phyloP scores from a whole-genome alignment of 805 yeast species.

The Myxozyma vanderwaltii region DNA sequence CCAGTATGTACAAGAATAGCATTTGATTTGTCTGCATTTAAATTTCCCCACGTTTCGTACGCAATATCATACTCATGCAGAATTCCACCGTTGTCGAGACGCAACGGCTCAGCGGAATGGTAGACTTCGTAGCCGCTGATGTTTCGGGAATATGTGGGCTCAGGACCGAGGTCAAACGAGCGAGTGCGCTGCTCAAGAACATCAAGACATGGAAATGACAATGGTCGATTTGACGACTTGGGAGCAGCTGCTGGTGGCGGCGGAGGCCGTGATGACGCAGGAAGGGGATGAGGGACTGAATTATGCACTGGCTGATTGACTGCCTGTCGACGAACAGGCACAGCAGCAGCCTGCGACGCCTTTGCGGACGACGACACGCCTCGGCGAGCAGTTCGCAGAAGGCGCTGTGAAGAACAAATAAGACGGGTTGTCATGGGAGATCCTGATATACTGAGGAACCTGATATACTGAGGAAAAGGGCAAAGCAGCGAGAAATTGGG shows the following conservation, averaged over 20 bases:
- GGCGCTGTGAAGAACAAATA: background rate
- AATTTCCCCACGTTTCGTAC: constrained; percentile 86
- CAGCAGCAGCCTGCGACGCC: constrained; percentile 13
- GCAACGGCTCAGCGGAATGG: constrained; percentile 58
- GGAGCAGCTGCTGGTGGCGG: constrained; percentile 12
- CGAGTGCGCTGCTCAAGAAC: constrained; percentile 55
- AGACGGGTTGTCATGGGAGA: too few species aligned
- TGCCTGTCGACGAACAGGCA: background rate
- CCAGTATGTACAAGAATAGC: constrained; percentile 87
- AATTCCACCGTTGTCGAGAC: constrained; percentile 79
- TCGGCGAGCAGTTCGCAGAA: constrained; percentile 5
- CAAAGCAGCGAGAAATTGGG: background rate
- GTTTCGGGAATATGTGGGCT: constrained; percentile 72
- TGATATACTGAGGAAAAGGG: background rate
- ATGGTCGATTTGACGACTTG: constrained; percentile 60
- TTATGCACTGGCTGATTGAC: background rate
- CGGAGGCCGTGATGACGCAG: too few species aligned
- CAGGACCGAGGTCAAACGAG: constrained; percentile 65
- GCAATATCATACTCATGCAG: constrained; percentile 77
- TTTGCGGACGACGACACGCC: constrained; percentile 17
- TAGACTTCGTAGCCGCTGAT: constrained; percentile 62
- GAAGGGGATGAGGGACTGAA: background rate
- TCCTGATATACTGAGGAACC: too few species aligned
- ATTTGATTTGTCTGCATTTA: constrained; percentile 65
- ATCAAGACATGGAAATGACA: constrained; percentile 85